A percentile compares a stretch with the other conserved stretches of the same genome.
Evolutionary conservation across 2,329 filamentous ascomycete genomes (phyloP).

Genomic region (Westerdykella ornata): DNA sequence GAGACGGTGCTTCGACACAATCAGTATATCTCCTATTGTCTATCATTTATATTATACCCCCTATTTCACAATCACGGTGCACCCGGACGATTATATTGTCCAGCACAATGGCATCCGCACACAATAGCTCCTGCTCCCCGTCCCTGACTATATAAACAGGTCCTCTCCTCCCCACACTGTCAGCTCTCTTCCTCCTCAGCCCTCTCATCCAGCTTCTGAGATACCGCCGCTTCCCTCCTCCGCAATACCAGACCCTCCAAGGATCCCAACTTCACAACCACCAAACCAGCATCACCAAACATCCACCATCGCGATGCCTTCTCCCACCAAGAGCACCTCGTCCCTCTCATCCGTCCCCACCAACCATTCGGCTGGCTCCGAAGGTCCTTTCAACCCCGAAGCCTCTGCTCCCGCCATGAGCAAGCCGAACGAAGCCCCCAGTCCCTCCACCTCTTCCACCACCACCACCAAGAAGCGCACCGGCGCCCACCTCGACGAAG

Average conservation of each 20-base stretch:
- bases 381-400: neutral
- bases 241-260: too few relatives aligned
- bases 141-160: too few relatives aligned
- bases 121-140: neutral
- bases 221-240: too few relatives aligned
- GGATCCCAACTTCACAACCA: too few relatives aligned
- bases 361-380: neutral
- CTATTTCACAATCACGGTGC: neutral
- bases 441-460: neutral
- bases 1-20: neutral
- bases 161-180: neutral
- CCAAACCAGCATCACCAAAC: too few relatives aligned
- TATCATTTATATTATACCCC: neutral
- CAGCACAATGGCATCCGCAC: neutral
- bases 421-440: neutral
- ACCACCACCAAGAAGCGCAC: slow-evolving; percentile 8
- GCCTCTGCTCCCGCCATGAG: neutral
- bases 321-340: too few relatives aligned
- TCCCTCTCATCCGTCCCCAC: neutral
- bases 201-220: too few relatives aligned
- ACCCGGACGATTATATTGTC: too few relatives aligned
- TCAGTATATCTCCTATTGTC: neutral
- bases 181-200: neutral
- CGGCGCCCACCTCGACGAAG: neutral
- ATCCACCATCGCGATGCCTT: too few relatives aligned